Base-by-base conservation (phyloP, 768 basidiomycete genomes). In the Lentinula detonsa region DNA sequence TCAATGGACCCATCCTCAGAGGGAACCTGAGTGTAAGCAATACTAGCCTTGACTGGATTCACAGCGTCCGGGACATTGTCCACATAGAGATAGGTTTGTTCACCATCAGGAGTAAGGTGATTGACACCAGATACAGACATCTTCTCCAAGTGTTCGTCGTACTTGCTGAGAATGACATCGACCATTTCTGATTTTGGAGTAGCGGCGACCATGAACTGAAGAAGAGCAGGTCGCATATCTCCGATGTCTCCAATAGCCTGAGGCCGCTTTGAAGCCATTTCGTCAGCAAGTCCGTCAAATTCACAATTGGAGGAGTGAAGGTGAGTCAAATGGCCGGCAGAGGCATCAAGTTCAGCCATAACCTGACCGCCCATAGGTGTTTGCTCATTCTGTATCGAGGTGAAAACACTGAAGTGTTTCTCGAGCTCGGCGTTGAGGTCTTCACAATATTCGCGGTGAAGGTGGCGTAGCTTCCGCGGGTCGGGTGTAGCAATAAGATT, bases 11-110 rank as follows among this genome's bases (percentile, higher is more conserved):
- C 81, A 28, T 81, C 73, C 42, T 84, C 79, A 50, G 78, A 79
- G 13, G 93, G 91, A 9, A 94, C 85, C 69, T 95, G 92, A 18
- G 91, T 77, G 70, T 93, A 95, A 0, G 87, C 89, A 61, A 95
- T 73, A 61, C 81, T 82, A 1, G 86, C 86, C 76, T 91, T 90
- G 68, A 94, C 93, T 9, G 93, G 88, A 65, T 80, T 85, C 59
- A 93, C 81, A 2, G 94, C 72, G 62, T 88, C 90, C 6, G 91
- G 92, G 15, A 91, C 90, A 61, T 84, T 82, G 64, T 78, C 69
- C 42, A 87, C 79, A 28, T 68, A 61, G 60, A 82, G 75, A 48
- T 76, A 76, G 34, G 75, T 64, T 4, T 72, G 63, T 11, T 77
- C 73, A 21, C 72, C 76, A 23, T 74, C 71, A 5, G 76, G 77